A percentile compares a stretch with the other conserved stretches of the same genome.
phyloP scores from a whole-genome alignment of 805 yeast genomes.

The Ogataea wickerhamii region DNA sequence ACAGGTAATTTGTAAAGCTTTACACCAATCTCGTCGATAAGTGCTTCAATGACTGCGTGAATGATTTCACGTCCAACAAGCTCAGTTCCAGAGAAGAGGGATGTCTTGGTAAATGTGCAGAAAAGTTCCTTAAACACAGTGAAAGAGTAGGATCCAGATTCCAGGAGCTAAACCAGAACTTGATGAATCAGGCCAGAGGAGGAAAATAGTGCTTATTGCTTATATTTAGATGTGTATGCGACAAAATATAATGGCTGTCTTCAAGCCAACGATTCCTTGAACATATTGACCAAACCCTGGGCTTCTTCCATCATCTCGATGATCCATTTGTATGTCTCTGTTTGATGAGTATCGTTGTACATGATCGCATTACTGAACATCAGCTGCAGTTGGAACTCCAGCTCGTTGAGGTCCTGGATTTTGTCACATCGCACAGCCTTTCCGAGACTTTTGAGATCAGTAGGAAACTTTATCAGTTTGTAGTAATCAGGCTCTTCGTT shows the following conservation, averaged over 20 bases:
- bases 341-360: constrained; percentile 62
- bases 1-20: constrained; percentile 36
- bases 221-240: constrained; percentile 13
- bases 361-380: constrained; percentile 85
- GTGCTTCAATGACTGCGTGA: constrained; percentile 97
- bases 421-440: constrained; percentile 55
- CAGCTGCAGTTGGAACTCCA: constrained; percentile 65
- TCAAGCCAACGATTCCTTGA: constrained; percentile 41
- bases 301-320: constrained; percentile 70
- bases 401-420: constrained; percentile 44
- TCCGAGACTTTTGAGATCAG: constrained; percentile 62
- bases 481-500: constrained; percentile 69
- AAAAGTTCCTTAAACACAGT: constrained; percentile 95
- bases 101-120: constrained; percentile 90
- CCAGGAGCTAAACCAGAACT: constrained; percentile 87
- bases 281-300: constrained; percentile 50
- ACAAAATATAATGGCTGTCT: background rate
- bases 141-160: constrained; percentile 98
- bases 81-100: constrained; percentile 79
- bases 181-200: constrained; percentile 65
- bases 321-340: constrained; percentile 60
- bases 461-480: constrained; percentile 57
- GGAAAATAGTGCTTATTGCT: constrained; percentile 12
- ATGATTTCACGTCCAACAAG: constrained; percentile 92
- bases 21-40: constrained; percentile 94